Conservation (phyloP, 495 filamentous ascomycete species). For the Tetracladium marchalianum region DNA sequence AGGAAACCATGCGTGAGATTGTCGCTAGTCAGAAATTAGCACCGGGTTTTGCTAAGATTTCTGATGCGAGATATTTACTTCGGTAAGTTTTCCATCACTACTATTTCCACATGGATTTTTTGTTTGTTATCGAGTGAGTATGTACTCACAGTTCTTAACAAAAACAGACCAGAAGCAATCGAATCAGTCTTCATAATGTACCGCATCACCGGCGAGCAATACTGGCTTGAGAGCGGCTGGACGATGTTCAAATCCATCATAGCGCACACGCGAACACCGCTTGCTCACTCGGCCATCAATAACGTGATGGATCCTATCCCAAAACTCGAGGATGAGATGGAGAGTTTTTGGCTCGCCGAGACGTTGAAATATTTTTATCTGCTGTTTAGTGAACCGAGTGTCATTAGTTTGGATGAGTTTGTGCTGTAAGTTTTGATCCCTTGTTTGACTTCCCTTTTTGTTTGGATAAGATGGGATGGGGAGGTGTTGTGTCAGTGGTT, state of each 20-base stretch:
- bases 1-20: not conserved
- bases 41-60: constrained; percentile 11
- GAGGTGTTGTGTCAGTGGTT: no score
- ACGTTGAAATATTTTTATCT: constrained; percentile 93
- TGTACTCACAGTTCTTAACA: not conserved
- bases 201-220: constrained; percentile 44
- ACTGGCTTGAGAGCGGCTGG: constrained; percentile 49
- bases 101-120: not conserved
- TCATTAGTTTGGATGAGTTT: constrained; percentile 49
- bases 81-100: constrained; percentile 1
- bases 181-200: constrained; percentile 55
- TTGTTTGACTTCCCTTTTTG: not conserved
- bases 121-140: no score
- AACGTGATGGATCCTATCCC: constrained; percentile 24
- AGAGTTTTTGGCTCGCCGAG: constrained; percentile 64
- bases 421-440: constrained; percentile 20
- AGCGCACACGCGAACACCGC: constrained; percentile 30
- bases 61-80: constrained; percentile 16
- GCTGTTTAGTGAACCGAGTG: constrained; percentile 62
- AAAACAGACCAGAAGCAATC: constrained; percentile 47
- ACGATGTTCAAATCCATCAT: constrained; percentile 43
- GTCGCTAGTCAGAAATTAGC: constrained; percentile 6
- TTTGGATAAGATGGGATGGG: no score
- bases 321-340: constrained; percentile 37
- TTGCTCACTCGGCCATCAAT: constrained; percentile 34